A percentile compares a stretch with the other conserved stretches of the same genome.
phyloP scores from a whole-genome alignment of 2,329 filamentous ascomycete species.

The Fusarium siculi region DNA sequence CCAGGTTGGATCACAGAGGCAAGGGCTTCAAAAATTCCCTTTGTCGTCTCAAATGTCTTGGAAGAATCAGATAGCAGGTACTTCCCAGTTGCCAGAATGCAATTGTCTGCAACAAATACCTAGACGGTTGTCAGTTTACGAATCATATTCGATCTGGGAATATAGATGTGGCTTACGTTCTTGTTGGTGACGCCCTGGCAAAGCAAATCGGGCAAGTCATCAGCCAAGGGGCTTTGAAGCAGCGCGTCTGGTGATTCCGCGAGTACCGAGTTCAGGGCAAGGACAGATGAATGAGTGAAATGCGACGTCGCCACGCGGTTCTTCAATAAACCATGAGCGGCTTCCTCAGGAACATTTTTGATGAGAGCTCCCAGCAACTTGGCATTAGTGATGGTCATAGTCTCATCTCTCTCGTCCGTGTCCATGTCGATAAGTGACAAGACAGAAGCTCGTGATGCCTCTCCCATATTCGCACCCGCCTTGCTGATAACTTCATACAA shows the following conservation, averaged over 20 bases:
- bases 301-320: conserved; percentile 82
- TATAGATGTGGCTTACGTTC: conserved; percentile 65
- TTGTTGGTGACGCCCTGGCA: conserved; percentile 82
- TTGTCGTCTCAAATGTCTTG: conserved; percentile 79
- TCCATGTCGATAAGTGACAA: conserved; percentile 90
- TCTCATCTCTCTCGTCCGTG: conserved; percentile 76
- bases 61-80: conserved; percentile 78
- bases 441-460: conserved; percentile 86
- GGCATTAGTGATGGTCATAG: conserved; percentile 89
- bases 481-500: conserved; percentile 97
- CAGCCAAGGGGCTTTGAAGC: conserved; percentile 70
- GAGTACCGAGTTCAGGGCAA: conserved; percentile 89
- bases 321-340: conserved; percentile 68
- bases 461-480: conserved; percentile 93
- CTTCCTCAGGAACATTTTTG: conserved; percentile 82
- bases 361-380: conserved; percentile 90
- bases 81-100: conserved; percentile 89
- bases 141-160: not conserved
- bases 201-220: conserved; percentile 81
- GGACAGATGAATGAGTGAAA: conserved; percentile 80
- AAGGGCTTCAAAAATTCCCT: conserved; percentile 82
- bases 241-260: conserved; percentile 80
- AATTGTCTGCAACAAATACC: conserved; percentile 89
- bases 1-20: conserved; percentile 81
- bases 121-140: conserved; percentile 48